Conservation (phyloP, 768 basidiomycete species). For the Udeniomyces megalosporus region DNA sequence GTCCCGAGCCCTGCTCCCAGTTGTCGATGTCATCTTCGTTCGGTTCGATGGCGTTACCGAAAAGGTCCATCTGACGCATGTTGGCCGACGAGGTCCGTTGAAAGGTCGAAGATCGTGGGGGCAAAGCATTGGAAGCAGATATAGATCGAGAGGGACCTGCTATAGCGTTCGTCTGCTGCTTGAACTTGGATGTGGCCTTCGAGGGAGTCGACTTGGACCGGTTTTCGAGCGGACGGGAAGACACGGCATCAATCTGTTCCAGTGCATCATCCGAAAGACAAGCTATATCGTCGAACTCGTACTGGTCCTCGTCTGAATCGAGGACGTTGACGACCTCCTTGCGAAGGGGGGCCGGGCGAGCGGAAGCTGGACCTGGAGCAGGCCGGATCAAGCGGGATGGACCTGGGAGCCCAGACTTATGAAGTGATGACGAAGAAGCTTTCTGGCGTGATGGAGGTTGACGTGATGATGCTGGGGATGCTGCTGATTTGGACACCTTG, state of each 20-base stretch:
- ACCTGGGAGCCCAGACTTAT: not conserved
- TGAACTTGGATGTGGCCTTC: not conserved
- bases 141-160: not conserved
- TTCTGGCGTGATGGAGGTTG: not conserved
- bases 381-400: not conserved
- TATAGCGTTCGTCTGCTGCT: too few species aligned
- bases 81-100: not conserved
- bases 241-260: not conserved
- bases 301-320: not conserved
- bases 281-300: not conserved
- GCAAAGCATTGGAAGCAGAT: not conserved
- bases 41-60: not conserved
- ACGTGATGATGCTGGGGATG: not conserved
- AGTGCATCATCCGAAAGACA: too few species aligned
- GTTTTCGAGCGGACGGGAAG: not conserved
- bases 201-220: not conserved
- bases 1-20: conserved; percentile 21
- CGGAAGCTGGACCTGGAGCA: conserved; percentile 6
- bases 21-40: not conserved
- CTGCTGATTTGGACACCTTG: not conserved
- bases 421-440: not conserved
- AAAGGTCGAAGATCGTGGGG: not conserved
- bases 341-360: conserved; percentile 4
- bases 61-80: conserved; percentile 6
- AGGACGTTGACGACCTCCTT: not conserved